A percentile compares a stretch with the other conserved stretches of the same genome.
Evolutionary conservation across 371 early-diverging fungal species (phyloP).

Genomic region (Actinomortierella ambigua): DNA sequence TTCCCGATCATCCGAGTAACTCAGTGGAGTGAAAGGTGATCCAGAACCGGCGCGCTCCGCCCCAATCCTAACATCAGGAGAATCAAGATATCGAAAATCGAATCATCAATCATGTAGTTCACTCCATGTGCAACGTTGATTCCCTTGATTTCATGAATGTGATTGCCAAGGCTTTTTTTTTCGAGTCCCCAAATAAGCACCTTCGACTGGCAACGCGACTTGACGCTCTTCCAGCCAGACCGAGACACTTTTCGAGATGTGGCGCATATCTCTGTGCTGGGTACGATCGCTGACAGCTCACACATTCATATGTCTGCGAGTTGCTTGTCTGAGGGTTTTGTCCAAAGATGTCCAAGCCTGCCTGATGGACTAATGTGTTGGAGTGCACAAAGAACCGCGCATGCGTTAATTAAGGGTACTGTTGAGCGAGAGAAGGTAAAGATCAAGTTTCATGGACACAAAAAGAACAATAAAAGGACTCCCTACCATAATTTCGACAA

Average conservation of each 20-base stretch:
- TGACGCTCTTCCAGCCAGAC: constrained; percentile 74
- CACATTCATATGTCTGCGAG: constrained; percentile 74
- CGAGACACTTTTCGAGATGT: constrained; percentile 90
- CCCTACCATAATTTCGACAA: constrained; percentile 55
- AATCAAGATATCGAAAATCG: not conserved
- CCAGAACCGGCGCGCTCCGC: constrained; percentile 45
- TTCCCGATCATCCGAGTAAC: constrained; percentile 42
- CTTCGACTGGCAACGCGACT: constrained; percentile 68
- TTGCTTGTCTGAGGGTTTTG: constrained; percentile 60
- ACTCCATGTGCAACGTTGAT: too few relatives aligned
- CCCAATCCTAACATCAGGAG: not conserved
- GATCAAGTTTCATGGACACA: not conserved
- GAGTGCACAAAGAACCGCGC: too few relatives aligned
- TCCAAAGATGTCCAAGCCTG: constrained; percentile 77
- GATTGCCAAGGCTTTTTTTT: too few relatives aligned
- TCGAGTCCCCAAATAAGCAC: constrained; percentile 29
- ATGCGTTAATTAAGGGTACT: too few relatives aligned
- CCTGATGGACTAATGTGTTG: constrained; percentile 45
- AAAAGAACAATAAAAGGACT: constrained; percentile 8
- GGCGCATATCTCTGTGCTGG: constrained; percentile 86
- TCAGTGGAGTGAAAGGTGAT: constrained; percentile 46
- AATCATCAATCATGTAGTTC: not conserved
- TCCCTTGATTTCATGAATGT: too few relatives aligned
- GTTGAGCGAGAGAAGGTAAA: constrained; percentile 4
- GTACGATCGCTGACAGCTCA: constrained; percentile 74